Evolutionary conservation across 257 asterid species (phyloP).

Genomic region (Linaria vulgaris): DNA sequence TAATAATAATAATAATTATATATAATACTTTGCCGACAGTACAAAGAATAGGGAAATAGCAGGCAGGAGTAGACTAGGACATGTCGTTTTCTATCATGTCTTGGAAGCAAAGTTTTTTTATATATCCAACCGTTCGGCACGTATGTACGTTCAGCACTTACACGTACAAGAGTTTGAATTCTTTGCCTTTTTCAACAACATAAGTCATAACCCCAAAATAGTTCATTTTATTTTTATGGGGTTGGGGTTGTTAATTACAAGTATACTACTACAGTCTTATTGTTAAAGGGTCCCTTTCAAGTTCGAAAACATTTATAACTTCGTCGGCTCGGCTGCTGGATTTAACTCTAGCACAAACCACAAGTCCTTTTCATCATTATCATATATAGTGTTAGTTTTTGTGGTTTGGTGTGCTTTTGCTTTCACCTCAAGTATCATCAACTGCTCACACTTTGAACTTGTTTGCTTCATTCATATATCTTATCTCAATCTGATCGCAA

Average conservation of each 20-base stretch:
- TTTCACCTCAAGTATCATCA: slow-evolving; percentile 35
- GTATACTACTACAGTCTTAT: slow-evolving; percentile 30
- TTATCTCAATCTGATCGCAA: slow-evolving; percentile 8
- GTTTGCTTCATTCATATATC: slow-evolving; percentile 28
- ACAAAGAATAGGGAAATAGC: slow-evolving; percentile 22
- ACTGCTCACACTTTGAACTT: slow-evolving; percentile 33
- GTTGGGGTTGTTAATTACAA: slow-evolving; percentile 20
- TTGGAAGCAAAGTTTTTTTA: slow-evolving; percentile 66
- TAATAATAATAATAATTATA: no score
- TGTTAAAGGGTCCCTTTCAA: slow-evolving; percentile 57
- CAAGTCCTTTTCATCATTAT: slow-evolving; percentile 31
- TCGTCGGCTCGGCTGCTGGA: slow-evolving; percentile 18
- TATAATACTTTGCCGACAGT: slow-evolving; percentile 45
- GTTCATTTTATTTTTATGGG: slow-evolving; percentile 22
- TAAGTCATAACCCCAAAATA: slow-evolving; percentile 16
- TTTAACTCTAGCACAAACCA: slow-evolving; percentile 22
- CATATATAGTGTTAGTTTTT: slow-evolving; percentile 18
- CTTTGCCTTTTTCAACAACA: slow-evolving; percentile 26
- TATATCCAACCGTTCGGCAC: slow-evolving; percentile 45
- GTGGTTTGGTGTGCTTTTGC: slow-evolving; percentile 31
- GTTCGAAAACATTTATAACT: slow-evolving; percentile 36
- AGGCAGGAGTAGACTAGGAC: slow-evolving; percentile 18
- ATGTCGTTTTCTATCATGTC: slow-evolving; percentile 41
- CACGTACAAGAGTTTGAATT: slow-evolving; percentile 28
- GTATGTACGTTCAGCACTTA: slow-evolving; percentile 31